phyloP scores from a whole-genome alignment of 331 rosid species.

The Quercus tomentella region DNA sequence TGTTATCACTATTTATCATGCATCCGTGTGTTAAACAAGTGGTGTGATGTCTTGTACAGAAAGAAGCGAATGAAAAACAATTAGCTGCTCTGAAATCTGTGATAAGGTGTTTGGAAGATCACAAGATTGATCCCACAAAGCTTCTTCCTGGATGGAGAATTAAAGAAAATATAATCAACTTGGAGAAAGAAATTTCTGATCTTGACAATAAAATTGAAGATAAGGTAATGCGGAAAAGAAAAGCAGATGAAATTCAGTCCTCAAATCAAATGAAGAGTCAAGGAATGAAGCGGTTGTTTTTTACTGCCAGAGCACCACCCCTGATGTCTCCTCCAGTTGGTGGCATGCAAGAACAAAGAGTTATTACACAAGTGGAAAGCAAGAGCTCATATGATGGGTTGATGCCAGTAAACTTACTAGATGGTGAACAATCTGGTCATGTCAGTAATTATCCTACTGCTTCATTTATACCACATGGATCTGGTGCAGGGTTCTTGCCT shows the following conservation, averaged over 20 bases:
- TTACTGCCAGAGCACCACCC: slow-evolving; percentile 21
- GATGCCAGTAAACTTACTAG: slow-evolving; percentile 21
- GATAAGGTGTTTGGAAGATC: slow-evolving; percentile 42
- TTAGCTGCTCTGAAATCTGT: slow-evolving; percentile 52
- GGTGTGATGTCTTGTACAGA: slow-evolving; percentile 39
- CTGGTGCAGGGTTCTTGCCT: slow-evolving; percentile 24
- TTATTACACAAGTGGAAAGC: slow-evolving; percentile 28
- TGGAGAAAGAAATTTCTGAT: slow-evolving; percentile 43
- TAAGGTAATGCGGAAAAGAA: slow-evolving; percentile 31
- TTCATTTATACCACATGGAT: slow-evolving; percentile 28
- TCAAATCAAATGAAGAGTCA: slow-evolving; percentile 21
- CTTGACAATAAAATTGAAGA: slow-evolving; percentile 27
- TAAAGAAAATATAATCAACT: slow-evolving; percentile 33
- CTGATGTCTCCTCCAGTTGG: slow-evolving; percentile 27
- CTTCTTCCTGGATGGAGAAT: slow-evolving; percentile 51
- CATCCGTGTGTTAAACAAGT: slow-evolving; percentile 7
- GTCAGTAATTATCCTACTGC: slow-evolving; percentile 25
- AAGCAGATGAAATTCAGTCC: slow-evolving; percentile 27
- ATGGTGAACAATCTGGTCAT: slow-evolving; percentile 30
- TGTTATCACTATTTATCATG: slow-evolving; percentile 9
- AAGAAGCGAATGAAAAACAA: slow-evolving; percentile 45
- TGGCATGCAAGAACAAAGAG: slow-evolving; percentile 36
- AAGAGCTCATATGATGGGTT: slow-evolving; percentile 31
- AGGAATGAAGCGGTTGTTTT: slow-evolving; percentile 40
- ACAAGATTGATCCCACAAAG: slow-evolving; percentile 36